Evolutionary conservation across 139 green algal genomes (phyloP).

Genomic region (Trebouxia sp.): DNA sequence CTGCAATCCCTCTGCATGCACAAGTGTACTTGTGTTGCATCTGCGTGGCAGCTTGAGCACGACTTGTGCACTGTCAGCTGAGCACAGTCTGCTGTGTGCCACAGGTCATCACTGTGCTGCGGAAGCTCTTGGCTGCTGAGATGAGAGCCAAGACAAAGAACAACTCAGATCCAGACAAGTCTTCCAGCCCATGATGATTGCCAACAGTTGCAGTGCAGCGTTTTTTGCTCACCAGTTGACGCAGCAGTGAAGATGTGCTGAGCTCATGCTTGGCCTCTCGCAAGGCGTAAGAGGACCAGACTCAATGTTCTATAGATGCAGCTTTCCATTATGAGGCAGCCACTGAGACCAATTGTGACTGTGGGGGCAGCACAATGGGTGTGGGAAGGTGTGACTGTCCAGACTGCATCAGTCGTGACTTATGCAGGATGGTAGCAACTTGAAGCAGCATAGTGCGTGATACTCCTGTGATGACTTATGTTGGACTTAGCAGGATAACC

Average conservation of each 20-base stretch:
- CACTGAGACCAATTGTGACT: neutral
- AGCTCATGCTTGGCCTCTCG: no score
- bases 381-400: neutral
- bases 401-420: neutral
- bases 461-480: no score
- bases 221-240: no score
- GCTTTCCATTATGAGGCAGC: no score
- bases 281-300: no score
- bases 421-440: no score
- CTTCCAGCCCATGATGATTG: neutral
- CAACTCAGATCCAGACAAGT: neutral
- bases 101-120: constrained; percentile 31
- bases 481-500: no score
- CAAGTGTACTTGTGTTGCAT: neutral
- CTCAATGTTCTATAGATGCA: no score
- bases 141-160: neutral
- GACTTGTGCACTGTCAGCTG: neutral
- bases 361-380: neutral
- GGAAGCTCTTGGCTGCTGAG: constrained; percentile 31
- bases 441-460: no score
- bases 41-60: neutral
- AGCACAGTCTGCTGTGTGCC: neutral
- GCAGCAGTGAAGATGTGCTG: no score
- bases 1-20: neutral
- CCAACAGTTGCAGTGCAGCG: no score